A percentile compares a stretch with the other conserved stretches of the same genome.
Conservation (phyloP, 305 asterid genomes). For the Salvia sclarea region DNA sequence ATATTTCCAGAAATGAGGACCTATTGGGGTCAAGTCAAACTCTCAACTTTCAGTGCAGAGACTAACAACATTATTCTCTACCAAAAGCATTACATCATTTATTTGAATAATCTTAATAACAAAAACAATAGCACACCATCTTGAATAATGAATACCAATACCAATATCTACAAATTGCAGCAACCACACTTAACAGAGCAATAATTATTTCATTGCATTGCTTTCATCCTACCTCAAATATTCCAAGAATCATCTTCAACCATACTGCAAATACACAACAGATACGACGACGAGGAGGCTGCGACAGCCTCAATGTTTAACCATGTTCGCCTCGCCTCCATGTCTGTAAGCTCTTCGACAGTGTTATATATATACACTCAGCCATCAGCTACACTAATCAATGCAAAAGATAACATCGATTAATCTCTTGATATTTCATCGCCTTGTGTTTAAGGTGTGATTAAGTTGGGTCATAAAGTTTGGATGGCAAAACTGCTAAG, state of each 20-base stretch:
- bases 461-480: too few species aligned
- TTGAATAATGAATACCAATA: constrained; percentile 11
- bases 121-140: background rate
- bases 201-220: too few species aligned
- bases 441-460: too few species aligned
- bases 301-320: too few species aligned
- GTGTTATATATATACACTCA: background rate
- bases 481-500: too few species aligned
- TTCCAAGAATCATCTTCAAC: background rate
- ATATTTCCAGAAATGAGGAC: too few species aligned
- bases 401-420: background rate
- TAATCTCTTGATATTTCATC: background rate
- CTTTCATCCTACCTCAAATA: background rate
- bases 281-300: background rate
- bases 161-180: background rate
- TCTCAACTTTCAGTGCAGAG: too few species aligned
- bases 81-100: constrained; percentile 7
- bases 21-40: too few species aligned
- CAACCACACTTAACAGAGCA: background rate
- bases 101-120: background rate
- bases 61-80: background rate
- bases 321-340: background rate
- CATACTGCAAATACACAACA: background rate
- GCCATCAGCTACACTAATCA: background rate
- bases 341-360: background rate